Evolutionary conservation across 2,329 filamentous ascomycete species (phyloP).

Genomic region (Aphanoascus verrucosus): DNA sequence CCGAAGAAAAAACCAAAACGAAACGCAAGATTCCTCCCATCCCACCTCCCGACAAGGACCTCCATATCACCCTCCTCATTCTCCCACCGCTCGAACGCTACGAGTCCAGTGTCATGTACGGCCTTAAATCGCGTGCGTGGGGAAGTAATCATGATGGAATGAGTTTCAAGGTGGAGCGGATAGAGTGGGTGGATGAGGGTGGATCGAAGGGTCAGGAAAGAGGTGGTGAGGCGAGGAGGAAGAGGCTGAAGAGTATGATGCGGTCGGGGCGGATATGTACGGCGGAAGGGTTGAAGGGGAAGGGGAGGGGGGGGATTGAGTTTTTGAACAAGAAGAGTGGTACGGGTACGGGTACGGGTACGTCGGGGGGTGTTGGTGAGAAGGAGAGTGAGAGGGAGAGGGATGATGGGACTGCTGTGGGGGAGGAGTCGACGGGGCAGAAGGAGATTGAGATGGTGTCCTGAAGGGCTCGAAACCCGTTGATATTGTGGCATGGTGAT

Average conservation of each 20-base stretch:
- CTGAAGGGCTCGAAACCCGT: not conserved
- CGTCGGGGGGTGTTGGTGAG: too few species aligned
- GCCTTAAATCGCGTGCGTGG: conserved; percentile 73
- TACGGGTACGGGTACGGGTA: too few species aligned
- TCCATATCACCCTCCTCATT: conserved; percentile 78
- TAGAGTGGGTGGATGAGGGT: conserved; percentile 76
- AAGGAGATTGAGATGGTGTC: not conserved
- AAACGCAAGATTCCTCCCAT: conserved; percentile 31
- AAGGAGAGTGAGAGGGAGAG: too few species aligned
- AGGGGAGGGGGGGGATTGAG: conserved; percentile 12
- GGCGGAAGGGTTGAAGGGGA: conserved; percentile 20
- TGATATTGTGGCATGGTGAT: not conserved
- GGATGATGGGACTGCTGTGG: too few species aligned
- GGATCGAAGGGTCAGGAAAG: conserved; percentile 37
- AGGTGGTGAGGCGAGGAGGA: conserved; percentile 38
- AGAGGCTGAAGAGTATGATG: conserved; percentile 39
- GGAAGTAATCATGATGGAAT: conserved; percentile 70
- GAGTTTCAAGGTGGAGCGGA: conserved; percentile 71
- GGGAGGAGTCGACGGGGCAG: not conserved
- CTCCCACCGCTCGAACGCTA: conserved; percentile 72
- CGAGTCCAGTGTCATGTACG: conserved; percentile 61
- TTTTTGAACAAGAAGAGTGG: conserved; percentile 3
- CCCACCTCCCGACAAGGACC: conserved; percentile 58
- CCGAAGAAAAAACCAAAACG: conserved; percentile 6
- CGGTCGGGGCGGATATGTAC: conserved; percentile 35